Percentiles rank a stretch among this genome's conserved stretches.
Evolutionary conservation across 352 stramenopile genomes (phyloP).

Genomic region (Globisporangium alternatum): DNA sequence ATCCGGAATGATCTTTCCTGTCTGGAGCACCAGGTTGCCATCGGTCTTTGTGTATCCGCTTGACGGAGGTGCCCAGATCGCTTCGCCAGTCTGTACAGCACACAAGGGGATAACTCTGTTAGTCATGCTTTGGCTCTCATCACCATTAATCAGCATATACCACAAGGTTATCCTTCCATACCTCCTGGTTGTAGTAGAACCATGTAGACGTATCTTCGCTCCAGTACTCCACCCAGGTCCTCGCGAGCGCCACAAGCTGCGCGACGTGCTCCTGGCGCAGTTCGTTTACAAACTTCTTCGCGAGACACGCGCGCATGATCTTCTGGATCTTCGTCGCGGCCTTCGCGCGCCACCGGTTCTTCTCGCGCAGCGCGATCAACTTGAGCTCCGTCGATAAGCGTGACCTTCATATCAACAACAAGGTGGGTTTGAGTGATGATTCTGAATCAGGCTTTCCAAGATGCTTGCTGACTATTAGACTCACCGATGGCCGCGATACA

Average conservation of each 20-base stretch:
- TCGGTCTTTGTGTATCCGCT: conserved; percentile 74
- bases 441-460: background rate
- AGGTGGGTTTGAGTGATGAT: background rate
- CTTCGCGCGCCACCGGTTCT: conserved; percentile 42
- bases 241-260: conserved; percentile 43
- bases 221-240: conserved; percentile 74
- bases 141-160: background rate
- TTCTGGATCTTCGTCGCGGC: conserved; percentile 73
- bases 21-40: conserved; percentile 63
- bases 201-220: conserved; percentile 64
- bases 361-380: conserved; percentile 54
- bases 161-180: conserved; percentile 7
- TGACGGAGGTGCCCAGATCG: conserved; percentile 60
- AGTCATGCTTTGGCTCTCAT: conserved; percentile 4
- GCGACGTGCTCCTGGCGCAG: conserved; percentile 32
- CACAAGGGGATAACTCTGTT: background rate
- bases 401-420: conserved; percentile 25
- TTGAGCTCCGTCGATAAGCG: conserved; percentile 69
- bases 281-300: conserved; percentile 31
- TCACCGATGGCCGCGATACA: conserved; percentile 70
- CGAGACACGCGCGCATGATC: conserved; percentile 42
- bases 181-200: conserved; percentile 79
- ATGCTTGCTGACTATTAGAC: background rate
- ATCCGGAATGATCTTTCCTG: conserved; percentile 61
- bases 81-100: conserved; percentile 47